Conservation (phyloP, 129 eudicot genomes). For the Lonicera japonica region DNA sequence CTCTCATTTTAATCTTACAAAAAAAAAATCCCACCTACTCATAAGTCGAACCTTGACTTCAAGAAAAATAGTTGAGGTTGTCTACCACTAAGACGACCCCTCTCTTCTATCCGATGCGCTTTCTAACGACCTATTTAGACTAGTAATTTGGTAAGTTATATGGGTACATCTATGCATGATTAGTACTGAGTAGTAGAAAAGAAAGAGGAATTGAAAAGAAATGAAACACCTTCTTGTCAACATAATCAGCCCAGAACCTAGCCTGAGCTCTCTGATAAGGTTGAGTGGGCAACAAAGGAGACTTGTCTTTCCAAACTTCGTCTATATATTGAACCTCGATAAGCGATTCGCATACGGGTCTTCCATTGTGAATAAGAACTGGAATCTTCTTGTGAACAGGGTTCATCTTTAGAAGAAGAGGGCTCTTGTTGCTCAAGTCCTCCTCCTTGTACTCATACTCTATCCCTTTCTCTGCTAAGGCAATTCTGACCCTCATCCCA, state of each 20-base stretch:
- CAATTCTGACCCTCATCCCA: constrained; percentile 32
- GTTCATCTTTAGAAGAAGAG: constrained; percentile 22
- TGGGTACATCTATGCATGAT: no score
- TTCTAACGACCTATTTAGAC: no score
- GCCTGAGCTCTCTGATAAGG: constrained; percentile 40
- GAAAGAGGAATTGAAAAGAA: neutral
- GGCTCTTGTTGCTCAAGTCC: constrained; percentile 17
- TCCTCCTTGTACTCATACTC: constrained; percentile 22
- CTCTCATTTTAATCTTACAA: no score
- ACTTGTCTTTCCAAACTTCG: constrained; percentile 31
- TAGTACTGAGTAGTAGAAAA: neutral
- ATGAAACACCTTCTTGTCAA: constrained; percentile 32
- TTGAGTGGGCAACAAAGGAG: constrained; percentile 33
- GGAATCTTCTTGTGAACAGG: constrained; percentile 32
- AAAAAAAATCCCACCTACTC: no score
- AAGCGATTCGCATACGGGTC: constrained; percentile 27
- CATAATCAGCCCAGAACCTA: constrained; percentile 43
- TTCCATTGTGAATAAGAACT: constrained; percentile 24
- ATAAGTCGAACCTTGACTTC: no score
- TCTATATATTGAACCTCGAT: constrained; percentile 36
- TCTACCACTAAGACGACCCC: no score
- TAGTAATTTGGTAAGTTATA: no score
- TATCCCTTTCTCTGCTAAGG: constrained; percentile 24
- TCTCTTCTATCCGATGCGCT: no score
- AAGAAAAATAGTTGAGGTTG: no score